phyloP scores from a whole-genome alignment of 1,284 basidiomycete species.

The Quambalaria eucalypti region DNA sequence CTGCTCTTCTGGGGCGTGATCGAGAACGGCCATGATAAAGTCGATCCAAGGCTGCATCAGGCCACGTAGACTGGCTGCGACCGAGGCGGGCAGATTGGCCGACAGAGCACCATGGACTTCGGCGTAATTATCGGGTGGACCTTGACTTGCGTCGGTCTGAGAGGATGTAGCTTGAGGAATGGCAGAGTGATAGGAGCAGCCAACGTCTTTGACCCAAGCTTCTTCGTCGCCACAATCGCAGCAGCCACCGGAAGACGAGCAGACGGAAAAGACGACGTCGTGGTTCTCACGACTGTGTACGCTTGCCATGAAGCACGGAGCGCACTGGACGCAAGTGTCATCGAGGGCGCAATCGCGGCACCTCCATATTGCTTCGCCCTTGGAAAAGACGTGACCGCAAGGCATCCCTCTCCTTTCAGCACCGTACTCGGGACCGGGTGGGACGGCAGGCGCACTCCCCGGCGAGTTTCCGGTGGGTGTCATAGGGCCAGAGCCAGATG shows the following conservation, averaged over 20 bases:
- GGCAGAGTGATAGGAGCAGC: constrained; percentile 35
- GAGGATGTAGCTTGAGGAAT: constrained; percentile 1
- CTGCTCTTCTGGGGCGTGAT: constrained; percentile 72
- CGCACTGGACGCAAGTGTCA: constrained; percentile 45
- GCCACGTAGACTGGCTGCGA: background rate
- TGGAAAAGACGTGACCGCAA: constrained; percentile 46
- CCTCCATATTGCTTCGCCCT: constrained; percentile 47
- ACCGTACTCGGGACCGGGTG: constrained; percentile 32
- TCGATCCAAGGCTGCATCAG: constrained; percentile 51
- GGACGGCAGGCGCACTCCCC: no score
- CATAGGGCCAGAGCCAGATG: no score
- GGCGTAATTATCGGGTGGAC: background rate
- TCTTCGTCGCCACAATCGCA: constrained; percentile 46
- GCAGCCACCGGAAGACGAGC: constrained; percentile 36
- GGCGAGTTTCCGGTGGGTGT: no score
- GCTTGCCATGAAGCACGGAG: constrained; percentile 40
- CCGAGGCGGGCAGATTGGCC: background rate
- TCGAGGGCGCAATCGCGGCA: constrained; percentile 44
- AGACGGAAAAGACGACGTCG: constrained; percentile 43
- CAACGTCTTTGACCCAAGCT: constrained; percentile 39
- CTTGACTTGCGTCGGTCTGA: no score
- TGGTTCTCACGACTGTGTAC: constrained; percentile 35
- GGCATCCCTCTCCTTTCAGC: constrained; percentile 39
- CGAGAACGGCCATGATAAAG: constrained; percentile 74
- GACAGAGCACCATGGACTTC: background rate